Evolutionary conservation across 1,139 yeast genomes (phyloP), one percentile per base, ranked within the genome.

Genomic region (Wickerhamomyces sp.): DNA sequence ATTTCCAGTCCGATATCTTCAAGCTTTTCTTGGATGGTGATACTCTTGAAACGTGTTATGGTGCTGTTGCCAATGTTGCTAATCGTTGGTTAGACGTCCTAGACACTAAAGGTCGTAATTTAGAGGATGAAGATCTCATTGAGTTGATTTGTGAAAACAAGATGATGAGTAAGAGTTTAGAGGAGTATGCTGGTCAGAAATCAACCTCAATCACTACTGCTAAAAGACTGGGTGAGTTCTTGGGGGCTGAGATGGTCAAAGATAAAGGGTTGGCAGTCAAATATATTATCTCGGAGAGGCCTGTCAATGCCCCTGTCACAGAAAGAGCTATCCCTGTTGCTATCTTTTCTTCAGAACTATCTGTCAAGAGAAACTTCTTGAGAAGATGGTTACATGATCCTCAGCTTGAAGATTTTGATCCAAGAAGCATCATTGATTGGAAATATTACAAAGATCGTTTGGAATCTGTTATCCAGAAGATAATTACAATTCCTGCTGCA

Each of bases 261-360:
- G 98, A 91, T 67, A 91, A 93, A 46, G 99, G 99, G 52, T 77
- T 94, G 52, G 96, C 96, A 2, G 93, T 97, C 66, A 90, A 90
- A 62, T 94, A 90, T 66, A 84, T 94, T 66, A 91, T 94, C 53
- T 84, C 97, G 52, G 80, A 83, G 39, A 81, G 79, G 55, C 99
- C 99, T 1, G 60, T 74, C 29, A 86, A 84, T 40, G 84, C 96
- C 1, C 96, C 99, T 0, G 94, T 93, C 30, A 89, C 99, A 0
- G 99, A 93, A 61, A 76, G 99, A 54, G 99, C 99, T 0, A 75
- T 94, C 42, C 99, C 99, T 0, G 96, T 94, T 8, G 94, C 97
- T 0, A 91, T 94, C 29, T 94, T 94, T 62, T 85, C 96, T 0
- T 85, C 97, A 0, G 96, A 89, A 47, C 63, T 74, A 15, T 60